Conservation (phyloP, 371 early-diverging fungal genomes). For the Circinella minor region DNA sequence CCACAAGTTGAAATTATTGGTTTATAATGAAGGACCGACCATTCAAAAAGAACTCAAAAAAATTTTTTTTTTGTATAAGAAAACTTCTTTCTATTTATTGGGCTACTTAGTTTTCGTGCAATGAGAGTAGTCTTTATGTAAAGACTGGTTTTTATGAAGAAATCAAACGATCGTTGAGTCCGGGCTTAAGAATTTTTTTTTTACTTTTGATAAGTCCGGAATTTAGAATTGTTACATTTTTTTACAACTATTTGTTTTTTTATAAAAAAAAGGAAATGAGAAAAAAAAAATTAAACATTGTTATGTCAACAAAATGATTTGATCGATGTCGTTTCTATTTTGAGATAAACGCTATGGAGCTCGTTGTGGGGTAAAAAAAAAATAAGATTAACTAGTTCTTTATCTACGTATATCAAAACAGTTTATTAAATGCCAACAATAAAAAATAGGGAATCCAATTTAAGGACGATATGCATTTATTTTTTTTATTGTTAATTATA, state of each 20-base stretch:
- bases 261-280: too few relatives aligned
- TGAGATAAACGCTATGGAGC: not conserved
- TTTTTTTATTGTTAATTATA: too few relatives aligned
- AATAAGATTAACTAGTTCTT: too few relatives aligned
- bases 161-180: conserved; percentile 8
- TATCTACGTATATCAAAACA: too few relatives aligned
- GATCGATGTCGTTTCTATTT: not conserved
- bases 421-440: too few relatives aligned
- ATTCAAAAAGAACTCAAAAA: not conserved
- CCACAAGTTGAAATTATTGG: conserved; percentile 8
- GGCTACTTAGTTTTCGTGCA: not conserved
- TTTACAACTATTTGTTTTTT: not conserved
- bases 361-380: too few relatives aligned
- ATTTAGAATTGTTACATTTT: conserved; percentile 7
- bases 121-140: not conserved
- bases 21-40: not conserved
- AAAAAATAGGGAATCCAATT: too few relatives aligned
- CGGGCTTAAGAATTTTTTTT: conserved; percentile 4
- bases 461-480: too few relatives aligned
- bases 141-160: conserved; percentile 1
- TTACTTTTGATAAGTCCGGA: conserved; percentile 1
- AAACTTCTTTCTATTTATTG: not conserved
- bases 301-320: not conserved
- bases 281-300: not conserved
- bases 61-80: not conserved